Conservation (phyloP, 805 yeast species). For the Maudiozyma serrabonitensis region DNA sequence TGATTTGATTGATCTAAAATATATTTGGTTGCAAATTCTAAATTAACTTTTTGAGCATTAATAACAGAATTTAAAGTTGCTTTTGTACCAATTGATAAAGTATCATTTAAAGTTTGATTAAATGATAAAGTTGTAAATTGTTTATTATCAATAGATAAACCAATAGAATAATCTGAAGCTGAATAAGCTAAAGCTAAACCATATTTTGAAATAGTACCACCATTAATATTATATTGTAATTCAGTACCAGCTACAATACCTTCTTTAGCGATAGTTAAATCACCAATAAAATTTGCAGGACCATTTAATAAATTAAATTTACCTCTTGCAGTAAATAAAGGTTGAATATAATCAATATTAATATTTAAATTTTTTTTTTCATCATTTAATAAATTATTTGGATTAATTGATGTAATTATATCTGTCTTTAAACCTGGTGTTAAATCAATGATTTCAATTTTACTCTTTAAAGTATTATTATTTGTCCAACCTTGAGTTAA, state of each 20-base stretch:
- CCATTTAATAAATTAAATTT: slow-evolving; percentile 81
- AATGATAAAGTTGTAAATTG: slow-evolving; percentile 87
- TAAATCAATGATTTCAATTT: slow-evolving; percentile 83
- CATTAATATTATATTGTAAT: slow-evolving; percentile 87
- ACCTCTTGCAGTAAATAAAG: slow-evolving; percentile 86
- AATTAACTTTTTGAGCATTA: slow-evolving; percentile 58
- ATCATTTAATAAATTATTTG: slow-evolving; percentile 64
- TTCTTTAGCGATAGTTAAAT: slow-evolving; percentile 86
- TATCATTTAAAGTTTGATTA: slow-evolving; percentile 88
- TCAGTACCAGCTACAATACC: slow-evolving; percentile 96
- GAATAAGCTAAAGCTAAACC: slow-evolving; percentile 90
- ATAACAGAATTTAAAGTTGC: slow-evolving; percentile 85
- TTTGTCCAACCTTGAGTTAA: slow-evolving; percentile 98
- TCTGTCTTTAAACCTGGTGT: slow-evolving; percentile 94
- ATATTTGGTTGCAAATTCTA: slow-evolving; percentile 95
- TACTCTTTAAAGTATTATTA: slow-evolving; percentile 72
- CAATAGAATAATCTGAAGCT: slow-evolving; percentile 73
- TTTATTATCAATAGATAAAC: slow-evolving; percentile 65
- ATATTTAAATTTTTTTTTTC: slow-evolving; percentile 42
- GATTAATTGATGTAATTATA: slow-evolving; percentile 77
- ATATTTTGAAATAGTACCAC: slow-evolving; percentile 88
- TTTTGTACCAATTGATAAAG: slow-evolving; percentile 94
- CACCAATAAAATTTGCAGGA: slow-evolving; percentile 93
- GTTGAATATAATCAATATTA: slow-evolving; percentile 85
- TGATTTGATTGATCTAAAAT: slow-evolving; percentile 28